phyloP scores from a whole-genome alignment of 2,329 filamentous ascomycete species.

The Colletotrichum falcatum region DNA sequence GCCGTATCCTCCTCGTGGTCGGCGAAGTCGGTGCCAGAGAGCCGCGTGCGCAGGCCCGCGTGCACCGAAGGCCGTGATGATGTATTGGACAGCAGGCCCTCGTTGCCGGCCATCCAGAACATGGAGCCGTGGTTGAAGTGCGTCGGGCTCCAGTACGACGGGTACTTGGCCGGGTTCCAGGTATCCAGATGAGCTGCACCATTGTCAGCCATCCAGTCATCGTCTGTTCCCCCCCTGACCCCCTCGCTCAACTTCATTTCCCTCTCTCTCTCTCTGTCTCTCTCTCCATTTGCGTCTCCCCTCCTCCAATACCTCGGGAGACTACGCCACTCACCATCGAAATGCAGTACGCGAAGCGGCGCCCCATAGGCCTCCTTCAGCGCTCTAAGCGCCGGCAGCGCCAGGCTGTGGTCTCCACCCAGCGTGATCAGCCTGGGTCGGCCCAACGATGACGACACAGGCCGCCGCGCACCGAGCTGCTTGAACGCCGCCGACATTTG shows the following conservation, averaged over 20 bases:
- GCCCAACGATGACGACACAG: constrained; percentile 49
- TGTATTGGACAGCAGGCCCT: constrained; percentile 81
- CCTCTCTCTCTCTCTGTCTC: too few species aligned
- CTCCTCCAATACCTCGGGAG: background rate
- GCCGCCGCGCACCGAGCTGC: constrained; percentile 67
- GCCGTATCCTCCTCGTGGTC: constrained; percentile 79
- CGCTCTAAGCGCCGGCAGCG: constrained; percentile 76
- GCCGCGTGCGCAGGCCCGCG: constrained; percentile 82
- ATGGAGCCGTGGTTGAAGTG: constrained; percentile 91
- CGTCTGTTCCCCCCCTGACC: background rate
- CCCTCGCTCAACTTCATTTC: background rate
- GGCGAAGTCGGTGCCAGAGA: constrained; percentile 72
- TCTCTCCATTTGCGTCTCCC: background rate
- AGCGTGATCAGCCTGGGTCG: constrained; percentile 74
- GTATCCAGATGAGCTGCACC: constrained; percentile 77
- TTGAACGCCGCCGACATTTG: constrained; percentile 88
- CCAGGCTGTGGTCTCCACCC: constrained; percentile 79
- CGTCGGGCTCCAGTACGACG: constrained; percentile 76
- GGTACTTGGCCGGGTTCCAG: constrained; percentile 86
- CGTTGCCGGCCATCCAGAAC: constrained; percentile 89
- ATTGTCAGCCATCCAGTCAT: constrained; percentile 40
- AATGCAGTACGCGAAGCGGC: constrained; percentile 78
- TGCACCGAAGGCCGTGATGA: constrained; percentile 80
- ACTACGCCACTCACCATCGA: constrained; percentile 63
- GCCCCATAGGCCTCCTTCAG: constrained; percentile 71